A percentile compares a stretch with the other conserved stretches of the same genome.
Evolutionary conservation across 2,329 filamentous ascomycete species (phyloP).

Genomic region (Cordyceps militaris): DNA sequence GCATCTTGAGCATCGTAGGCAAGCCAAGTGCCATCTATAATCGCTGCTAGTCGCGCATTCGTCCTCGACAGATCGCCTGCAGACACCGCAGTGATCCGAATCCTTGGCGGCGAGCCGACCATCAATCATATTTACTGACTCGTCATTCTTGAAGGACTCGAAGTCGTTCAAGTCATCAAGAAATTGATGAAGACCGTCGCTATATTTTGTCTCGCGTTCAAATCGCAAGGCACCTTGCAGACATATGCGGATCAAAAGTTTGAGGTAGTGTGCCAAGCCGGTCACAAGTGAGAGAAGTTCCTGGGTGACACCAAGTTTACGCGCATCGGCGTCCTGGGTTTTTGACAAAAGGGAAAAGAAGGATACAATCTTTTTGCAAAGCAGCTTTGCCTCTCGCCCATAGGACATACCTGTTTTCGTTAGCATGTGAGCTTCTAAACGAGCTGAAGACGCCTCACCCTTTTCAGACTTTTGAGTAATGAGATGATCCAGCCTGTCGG

Average conservation of each 20-base stretch:
- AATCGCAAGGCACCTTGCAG: slow-evolving; percentile 87
- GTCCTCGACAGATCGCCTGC: slow-evolving; percentile 85
- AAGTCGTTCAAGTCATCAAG: slow-evolving; percentile 77
- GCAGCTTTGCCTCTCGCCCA: slow-evolving; percentile 88
- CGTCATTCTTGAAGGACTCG: slow-evolving; percentile 67
- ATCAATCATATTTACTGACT: slow-evolving; percentile 58
- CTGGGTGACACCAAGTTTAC: slow-evolving; percentile 92
- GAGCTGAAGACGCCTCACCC: slow-evolving; percentile 43
- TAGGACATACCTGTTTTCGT: slow-evolving; percentile 67
- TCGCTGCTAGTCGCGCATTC: slow-evolving; percentile 75
- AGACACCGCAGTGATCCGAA: slow-evolving; percentile 78
- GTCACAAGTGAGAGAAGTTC: slow-evolving; percentile 97
- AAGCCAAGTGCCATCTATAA: slow-evolving; percentile 75
- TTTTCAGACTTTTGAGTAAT: slow-evolving; percentile 66
- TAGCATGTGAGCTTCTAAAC: background rate
- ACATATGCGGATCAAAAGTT: slow-evolving; percentile 93
- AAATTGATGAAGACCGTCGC: slow-evolving; percentile 74
- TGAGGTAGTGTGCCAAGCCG: slow-evolving; percentile 92
- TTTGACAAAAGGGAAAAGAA: slow-evolving; percentile 95
- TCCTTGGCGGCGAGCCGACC: slow-evolving; percentile 63
- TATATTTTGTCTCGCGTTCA: slow-evolving; percentile 71
- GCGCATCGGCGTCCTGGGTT: slow-evolving; percentile 82
- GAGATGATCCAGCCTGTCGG: slow-evolving; percentile 73
- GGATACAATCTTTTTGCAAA: slow-evolving; percentile 99
- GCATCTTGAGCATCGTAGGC: slow-evolving; percentile 67